phyloP scores from a whole-genome alignment of 164 flowering plant genomes.

The Macadamia tetraphylla region DNA sequence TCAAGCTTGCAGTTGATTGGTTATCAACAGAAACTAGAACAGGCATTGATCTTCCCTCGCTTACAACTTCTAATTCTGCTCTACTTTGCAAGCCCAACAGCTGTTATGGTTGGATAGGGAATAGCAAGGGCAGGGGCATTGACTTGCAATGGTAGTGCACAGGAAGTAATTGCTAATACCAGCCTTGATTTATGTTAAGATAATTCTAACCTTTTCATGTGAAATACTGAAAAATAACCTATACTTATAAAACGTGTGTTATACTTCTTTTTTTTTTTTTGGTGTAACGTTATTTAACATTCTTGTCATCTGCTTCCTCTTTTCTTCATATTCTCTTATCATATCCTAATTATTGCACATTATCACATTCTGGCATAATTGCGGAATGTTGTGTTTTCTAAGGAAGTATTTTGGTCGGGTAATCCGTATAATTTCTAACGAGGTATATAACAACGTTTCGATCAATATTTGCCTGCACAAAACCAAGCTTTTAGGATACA shows the following conservation, averaged over 20 bases:
- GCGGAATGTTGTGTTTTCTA: conserved; percentile 96
- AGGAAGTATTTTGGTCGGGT: conserved; percentile 89
- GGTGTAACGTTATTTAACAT: too few species aligned
- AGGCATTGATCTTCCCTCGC: conserved; percentile 51
- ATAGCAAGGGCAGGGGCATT: conserved; percentile 86
- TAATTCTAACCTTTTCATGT: neutral
- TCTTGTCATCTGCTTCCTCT: neutral
- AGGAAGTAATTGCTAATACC: conserved; percentile 12
- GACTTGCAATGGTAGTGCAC: conserved; percentile 81
- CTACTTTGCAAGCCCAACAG: conserved; percentile 76
- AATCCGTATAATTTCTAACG: conserved; percentile 80
- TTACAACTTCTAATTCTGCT: conserved; percentile 60
- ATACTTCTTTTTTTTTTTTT: neutral
- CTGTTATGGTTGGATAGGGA: conserved; percentile 93
- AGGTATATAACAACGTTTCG: conserved; percentile 57
- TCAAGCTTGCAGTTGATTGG: conserved; percentile 97
- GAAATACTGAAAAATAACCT: neutral
- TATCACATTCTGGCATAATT: conserved; percentile 43
- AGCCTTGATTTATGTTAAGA: conserved; percentile 5
- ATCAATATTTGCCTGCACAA: too few species aligned
- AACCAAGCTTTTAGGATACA: too few species aligned
- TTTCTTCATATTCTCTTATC: neutral
- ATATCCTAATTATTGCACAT: conserved; percentile 4
- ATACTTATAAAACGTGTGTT: neutral
- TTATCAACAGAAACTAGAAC: conserved; percentile 59